phyloP scores from a whole-genome alignment of 2,329 filamentous ascomycete genomes.

The Calcarisporium arbuscula region DNA sequence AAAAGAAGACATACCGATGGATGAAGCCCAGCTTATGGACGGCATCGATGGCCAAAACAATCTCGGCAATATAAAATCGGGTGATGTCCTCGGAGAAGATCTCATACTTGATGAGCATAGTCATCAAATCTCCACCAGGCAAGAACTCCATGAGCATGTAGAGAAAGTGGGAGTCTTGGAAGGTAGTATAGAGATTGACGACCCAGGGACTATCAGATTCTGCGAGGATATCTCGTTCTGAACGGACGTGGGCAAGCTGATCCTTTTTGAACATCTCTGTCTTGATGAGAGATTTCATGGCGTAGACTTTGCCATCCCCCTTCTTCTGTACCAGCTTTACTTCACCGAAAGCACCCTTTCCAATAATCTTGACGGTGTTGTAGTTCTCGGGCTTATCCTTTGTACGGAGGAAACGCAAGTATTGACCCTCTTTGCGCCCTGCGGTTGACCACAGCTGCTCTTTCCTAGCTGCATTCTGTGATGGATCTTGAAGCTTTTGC shows the following conservation, averaged over 20 bases:
- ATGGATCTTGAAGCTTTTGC: conserved; percentile 71
- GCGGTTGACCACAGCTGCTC: conserved; percentile 80
- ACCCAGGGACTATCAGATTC: conserved; percentile 99
- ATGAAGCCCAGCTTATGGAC: conserved; percentile 98
- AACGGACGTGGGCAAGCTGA: conserved; percentile 92
- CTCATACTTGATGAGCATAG: conserved; percentile 99
- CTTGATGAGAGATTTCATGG: conserved; percentile 97
- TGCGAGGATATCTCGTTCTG: conserved; percentile 93
- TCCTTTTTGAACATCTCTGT: conserved; percentile 99
- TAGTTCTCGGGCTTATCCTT: conserved; percentile 94
- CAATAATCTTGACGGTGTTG: conserved; percentile 93
- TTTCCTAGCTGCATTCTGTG: conserved; percentile 68
- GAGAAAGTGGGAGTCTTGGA: conserved; percentile 91
- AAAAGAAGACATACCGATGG: conserved; percentile 66
- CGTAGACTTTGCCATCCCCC: conserved; percentile 93
- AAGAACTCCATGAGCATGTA: conserved; percentile 99
- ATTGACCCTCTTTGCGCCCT: conserved; percentile 83
- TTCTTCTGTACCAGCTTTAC: conserved; percentile 97
- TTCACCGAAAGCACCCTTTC: conserved; percentile 97
- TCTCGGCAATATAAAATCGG: conserved; percentile 97
- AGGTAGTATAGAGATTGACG: conserved; percentile 96
- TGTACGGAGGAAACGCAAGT: conserved; percentile 87
- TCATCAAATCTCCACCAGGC: conserved; percentile 97
- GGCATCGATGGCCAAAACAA: conserved; percentile 95
- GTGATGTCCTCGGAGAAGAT: conserved; percentile 99